Evolutionary conservation across 768 basidiomycete species (phyloP), one percentile per base, ranked within the genome.

Genomic region (Galerina sulciceps): DNA sequence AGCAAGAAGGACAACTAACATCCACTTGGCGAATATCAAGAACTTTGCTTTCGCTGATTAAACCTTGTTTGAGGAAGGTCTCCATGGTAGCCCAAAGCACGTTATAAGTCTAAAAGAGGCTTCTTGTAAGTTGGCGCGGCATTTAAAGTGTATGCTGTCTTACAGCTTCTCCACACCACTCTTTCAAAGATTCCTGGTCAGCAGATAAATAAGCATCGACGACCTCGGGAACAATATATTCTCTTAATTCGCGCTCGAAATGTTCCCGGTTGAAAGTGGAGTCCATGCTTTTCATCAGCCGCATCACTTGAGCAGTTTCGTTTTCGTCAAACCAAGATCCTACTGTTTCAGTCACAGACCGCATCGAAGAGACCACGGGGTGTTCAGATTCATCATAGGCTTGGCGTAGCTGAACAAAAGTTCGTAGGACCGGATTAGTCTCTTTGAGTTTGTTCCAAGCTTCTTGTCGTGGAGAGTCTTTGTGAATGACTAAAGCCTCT

Each of bases 21-120:
- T 99, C 97, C 41, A 99, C 95, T 78, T 96, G 90, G 56, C 94
- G 91, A 69, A 99, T 99, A 76, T 99, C 96, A 17, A 99, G 86
- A 17, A 97, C 91, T 68, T 93, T 94, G 73, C 92, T 94, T 69
- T 96, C 94, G 63, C 92, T 93, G 63, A 96, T 79, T 22, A 99
- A 82, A 1, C 96, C 95, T 68, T 96, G 94, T 37, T 85, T 83
- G 48, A 96, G 83, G 71, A 94, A 98, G 66, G 92, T 90, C 64
- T 96, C 94, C 86, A 99, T 93, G 6, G 95, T 96, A 6, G 96
- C 96, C 91, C 96, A 96, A 4, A 98, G 81, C n/a, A 99, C 94
- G 65, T 96, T 97, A 71, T 95, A 98, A 6, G 96, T 96, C 94
- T 96, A 41, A 22, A 18, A 31, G 40, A 52, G 35, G 26, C 18